Evolutionary conservation across 139 green algal species (phyloP).

Genomic region (Zygnema circumcarinatum): DNA sequence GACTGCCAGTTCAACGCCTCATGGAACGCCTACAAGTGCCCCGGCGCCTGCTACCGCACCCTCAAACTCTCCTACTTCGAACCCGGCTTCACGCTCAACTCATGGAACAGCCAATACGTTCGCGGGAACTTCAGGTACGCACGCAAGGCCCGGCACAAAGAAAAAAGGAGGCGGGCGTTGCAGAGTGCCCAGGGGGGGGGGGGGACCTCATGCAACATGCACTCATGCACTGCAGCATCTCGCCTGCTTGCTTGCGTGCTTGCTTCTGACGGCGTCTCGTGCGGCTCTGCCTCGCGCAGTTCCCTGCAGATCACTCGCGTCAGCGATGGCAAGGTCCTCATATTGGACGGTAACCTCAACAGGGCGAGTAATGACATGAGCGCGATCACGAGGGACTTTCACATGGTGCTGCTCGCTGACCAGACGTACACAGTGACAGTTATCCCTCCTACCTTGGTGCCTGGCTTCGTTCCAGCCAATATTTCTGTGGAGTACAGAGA

Average conservation of each 20-base stretch:
- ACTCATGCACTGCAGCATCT: too few relatives aligned
- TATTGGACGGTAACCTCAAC: slow-evolving; percentile 14
- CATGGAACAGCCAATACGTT: background rate
- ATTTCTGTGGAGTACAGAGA: slow-evolving; percentile 7
- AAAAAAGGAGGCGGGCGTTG: background rate
- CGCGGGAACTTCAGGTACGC: background rate
- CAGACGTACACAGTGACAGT: slow-evolving; percentile 39
- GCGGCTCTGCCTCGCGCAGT: background rate
- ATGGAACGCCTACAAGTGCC: slow-evolving; percentile 44
- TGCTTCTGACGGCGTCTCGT: background rate
- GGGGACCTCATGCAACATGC: too few relatives aligned
- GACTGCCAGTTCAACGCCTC: slow-evolving; percentile 22
- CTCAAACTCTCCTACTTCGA: slow-evolving; percentile 23
- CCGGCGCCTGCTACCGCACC: slow-evolving; percentile 20
- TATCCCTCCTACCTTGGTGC: background rate
- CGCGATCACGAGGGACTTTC: background rate
- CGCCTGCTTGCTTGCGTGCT: background rate
- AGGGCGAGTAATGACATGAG: background rate
- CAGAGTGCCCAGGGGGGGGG: background rate
- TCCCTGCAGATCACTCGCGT: slow-evolving; percentile 26
- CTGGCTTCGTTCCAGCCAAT: background rate
- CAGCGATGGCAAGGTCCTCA: background rate
- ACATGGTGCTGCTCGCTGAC: slow-evolving; percentile 6
- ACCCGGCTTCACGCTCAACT: slow-evolving; percentile 14
- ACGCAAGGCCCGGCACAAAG: background rate